Evolutionary conservation across 768 basidiomycete species (phyloP).

Genomic region (Boletus pseudopeckii): DNA sequence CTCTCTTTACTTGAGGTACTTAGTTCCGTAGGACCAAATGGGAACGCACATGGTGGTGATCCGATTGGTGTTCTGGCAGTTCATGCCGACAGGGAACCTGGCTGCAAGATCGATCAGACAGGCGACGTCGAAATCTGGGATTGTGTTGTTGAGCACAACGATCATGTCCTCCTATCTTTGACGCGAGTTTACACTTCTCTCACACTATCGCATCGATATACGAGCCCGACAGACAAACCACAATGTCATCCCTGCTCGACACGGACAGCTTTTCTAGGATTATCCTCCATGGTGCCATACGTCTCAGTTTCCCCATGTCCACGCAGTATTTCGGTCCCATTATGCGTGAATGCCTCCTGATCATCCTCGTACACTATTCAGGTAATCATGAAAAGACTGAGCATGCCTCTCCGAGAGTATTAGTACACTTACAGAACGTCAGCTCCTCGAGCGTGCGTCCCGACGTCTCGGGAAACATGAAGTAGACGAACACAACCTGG

Average conservation of each 20-base stretch:
- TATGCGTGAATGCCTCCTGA: neutral
- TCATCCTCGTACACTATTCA: neutral
- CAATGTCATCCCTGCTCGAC: neutral
- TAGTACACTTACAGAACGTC: conserved; percentile 6
- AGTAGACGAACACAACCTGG: conserved; percentile 13
- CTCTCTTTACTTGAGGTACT: too few relatives aligned
- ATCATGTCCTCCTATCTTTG: too few relatives aligned
- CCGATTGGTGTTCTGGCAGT: too few relatives aligned
- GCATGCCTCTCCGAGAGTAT: neutral
- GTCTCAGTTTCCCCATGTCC: neutral
- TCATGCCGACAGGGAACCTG: too few relatives aligned
- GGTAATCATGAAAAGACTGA: neutral
- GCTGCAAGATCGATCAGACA: too few relatives aligned
- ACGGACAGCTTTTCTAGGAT: neutral
- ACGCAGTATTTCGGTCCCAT: neutral
- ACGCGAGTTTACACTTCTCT: too few relatives aligned
- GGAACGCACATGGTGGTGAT: too few relatives aligned
- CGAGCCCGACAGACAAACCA: too few relatives aligned
- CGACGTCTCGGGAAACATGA: conserved; percentile 16
- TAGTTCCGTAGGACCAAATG: too few relatives aligned
- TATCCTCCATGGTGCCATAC: neutral
- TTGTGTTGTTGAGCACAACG: too few relatives aligned
- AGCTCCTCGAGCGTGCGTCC: conserved; percentile 14
- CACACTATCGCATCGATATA: too few relatives aligned
- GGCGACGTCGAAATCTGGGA: too few relatives aligned